Percentiles rank a stretch among this genome's conserved stretches.
Conservation (phyloP, 1,284 basidiomycete species). For the Cutaneotrichosporon dermatis region DNA sequence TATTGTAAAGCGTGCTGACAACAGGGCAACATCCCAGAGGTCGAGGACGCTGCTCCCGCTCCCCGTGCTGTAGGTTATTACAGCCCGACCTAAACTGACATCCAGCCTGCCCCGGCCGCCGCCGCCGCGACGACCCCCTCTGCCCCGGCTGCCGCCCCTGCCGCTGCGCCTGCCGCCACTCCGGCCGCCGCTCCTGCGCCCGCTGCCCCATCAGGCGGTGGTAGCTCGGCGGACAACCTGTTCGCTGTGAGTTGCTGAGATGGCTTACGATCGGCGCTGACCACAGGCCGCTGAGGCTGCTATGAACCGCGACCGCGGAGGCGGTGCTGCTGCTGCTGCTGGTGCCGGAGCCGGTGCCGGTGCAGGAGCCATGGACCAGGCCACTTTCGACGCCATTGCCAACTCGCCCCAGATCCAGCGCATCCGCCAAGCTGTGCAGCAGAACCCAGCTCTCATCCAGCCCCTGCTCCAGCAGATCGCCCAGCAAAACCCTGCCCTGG, state of each 20-base stretch:
- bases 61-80: conserved; percentile 21
- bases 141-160: conserved; percentile 48
- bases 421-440: conserved; percentile 63
- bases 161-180: conserved; percentile 35
- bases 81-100: conserved; percentile 33
- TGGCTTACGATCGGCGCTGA: background rate
- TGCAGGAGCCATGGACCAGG: conserved; percentile 12
- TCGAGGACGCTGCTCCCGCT: conserved; percentile 22
- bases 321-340: conserved; percentile 37
- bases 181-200: conserved; percentile 44
- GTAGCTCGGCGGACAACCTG: conserved; percentile 49
- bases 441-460: conserved; percentile 75
- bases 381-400: conserved; percentile 48
- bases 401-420: conserved; percentile 63
- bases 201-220: conserved; percentile 45
- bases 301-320: conserved; percentile 48
- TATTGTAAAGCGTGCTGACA: background rate
- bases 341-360: conserved; percentile 33
- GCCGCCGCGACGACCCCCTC: conserved; percentile 41
- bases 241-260: conserved; percentile 43
- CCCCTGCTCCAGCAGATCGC: conserved; percentile 78
- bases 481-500: conserved; percentile 66
- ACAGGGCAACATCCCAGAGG: conserved; percentile 42
- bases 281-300: conserved; percentile 46
- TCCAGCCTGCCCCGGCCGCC: conserved; percentile 27